Evolutionary conservation across 148 eudicot species (phyloP), one percentile per base, ranked within the genome.

Genomic region (Spergularia bocconei): DNA sequence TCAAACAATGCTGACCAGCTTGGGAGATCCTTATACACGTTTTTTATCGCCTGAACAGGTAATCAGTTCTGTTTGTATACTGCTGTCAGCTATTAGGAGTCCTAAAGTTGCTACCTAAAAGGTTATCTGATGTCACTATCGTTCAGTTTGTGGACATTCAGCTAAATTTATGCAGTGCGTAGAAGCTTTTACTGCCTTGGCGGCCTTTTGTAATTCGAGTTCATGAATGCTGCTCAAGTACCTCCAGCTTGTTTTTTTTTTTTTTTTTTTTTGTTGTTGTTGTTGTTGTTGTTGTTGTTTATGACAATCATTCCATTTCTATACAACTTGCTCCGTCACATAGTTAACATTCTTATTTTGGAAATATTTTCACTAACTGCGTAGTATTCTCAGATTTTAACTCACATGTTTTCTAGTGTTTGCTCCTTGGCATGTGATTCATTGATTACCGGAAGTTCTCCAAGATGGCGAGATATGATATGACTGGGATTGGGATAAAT

Each of bases 381-480:
- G 56, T 81, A 69, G 64, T 78, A 84, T 71, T 71, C 63, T 63
- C 63, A 74, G 72, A 44, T 77, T 83, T 75, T 87, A 67, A 84
- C 87, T 90, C 77, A 84, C 78, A 65, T 75, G 63, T 73, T 77
- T 84, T 88, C 59, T 87, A 86, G 89, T 90, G 78, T 82, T 88
- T 88, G 81, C 88, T 83, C 84, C 75, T 82, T 91, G 90, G 86
- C 88, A 80, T 88, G 82, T 89, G 82, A 81, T 80, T 75, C 79
- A 69, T 79, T 79, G 88, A 74, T 78, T 76, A 36, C 63, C 78
- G 72, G 73, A 87, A 94, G 98, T 90, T 94, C 86, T 91, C 97
- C 80, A 94, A 90, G 93, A 94, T 94, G 98, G 95, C 97, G 44
- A 87, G 91, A 79, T 94, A 94, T 84, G 98, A 94, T 81, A 90